Evolutionary conservation across 768 basidiomycete species (phyloP), one percentile per base, ranked within the genome.

Genomic region (Mycena amicta): DNA sequence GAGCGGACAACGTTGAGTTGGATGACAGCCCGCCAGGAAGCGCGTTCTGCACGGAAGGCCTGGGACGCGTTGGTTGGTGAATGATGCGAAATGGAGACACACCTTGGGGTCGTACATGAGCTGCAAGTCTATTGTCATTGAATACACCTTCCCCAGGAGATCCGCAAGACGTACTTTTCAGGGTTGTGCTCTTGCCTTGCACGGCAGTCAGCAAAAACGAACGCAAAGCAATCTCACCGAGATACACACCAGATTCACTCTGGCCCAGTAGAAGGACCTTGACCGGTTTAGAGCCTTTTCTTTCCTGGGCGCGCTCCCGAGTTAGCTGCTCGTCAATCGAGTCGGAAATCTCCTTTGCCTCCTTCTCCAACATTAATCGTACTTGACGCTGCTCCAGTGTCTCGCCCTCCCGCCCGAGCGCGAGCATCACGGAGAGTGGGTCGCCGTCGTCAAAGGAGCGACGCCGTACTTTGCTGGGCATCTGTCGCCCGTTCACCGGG

Each of bases 131-230:
- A 49, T 6, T 25, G 23, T 6, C 27, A 25, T 12, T 49, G 15
- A 50, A 47, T 18, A 20, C 55, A 5, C 39, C 27, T 23, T 20
- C 25, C 4, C 23, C 18, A n/a, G 50, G 13, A 30, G 31, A 4
- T 37, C 26, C 13, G 31, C 22, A n/a, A 3, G 6, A 80, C 87
- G 62, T 69, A 90, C 89, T 90, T 72, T 91, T 89, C 40, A 92
- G 75, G 1, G 89, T 89, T 0, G 90, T 92, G 0, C 88, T 90
- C 75, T 92, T 92, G 57, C 89, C 89, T 91, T 37, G 33, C n/a
- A n/a, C 18, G 47, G 6, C 22, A 51, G 46, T 37, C 23, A 11
- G 25, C n/a, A n/a, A n/a, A n/a, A n/a, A n/a, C n/a, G n/a, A n/a
- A n/a, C n/a, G n/a, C n/a, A n/a, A n/a, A n/a, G n/a, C n/a, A n/a